Evolutionary conservation across 768 basidiomycete species (phyloP), one percentile per base, ranked within the genome.

Genomic region (Ramaria rubella): DNA sequence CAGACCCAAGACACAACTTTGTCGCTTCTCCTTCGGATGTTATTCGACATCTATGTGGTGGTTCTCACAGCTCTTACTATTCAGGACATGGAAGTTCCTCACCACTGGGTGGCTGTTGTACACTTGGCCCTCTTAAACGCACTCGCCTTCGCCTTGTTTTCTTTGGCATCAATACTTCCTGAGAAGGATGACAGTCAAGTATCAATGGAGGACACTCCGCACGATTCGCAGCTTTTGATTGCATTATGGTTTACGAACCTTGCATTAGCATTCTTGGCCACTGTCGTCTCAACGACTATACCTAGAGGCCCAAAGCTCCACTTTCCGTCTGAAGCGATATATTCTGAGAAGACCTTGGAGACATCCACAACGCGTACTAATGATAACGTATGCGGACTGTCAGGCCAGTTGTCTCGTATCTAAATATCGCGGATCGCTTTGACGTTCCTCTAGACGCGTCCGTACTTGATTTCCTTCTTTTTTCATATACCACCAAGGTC

Each of bases 401-500:
- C 76, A 31, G 74, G 81, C 79, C 66, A 4, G 71, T 65, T 5
- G 44, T n/a, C n/a, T 46, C 17, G 19, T 38, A 23, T 36, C 4
- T 4, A 3, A 19, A 40, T 33, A 14, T 14, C 27, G 26, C 33
- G 24, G 49, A 24, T 19, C n/a, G 27, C 11, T 51, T 50, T 58
- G 30, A 57, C 19, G 23, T 4, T 33, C 34, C 33, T 52, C 15
- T 64, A 77, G 85, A 76, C 56, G 76, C 82, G 23, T 85, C 83
- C 4, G 72, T 78, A 1, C 81, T 78, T 75, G 80, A 79, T 55
- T 71, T 74, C 50, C 69, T 96, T 5, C 70, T 93, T n/a, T 96
- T 96, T 69, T 83, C 83, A 15, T 94, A 92, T 67, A 90, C 87
- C 34, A 94, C 91, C 1, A 84, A 86, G 59, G 89, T 96, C 14